These are phyloP conservation scores for Uronychia setigera DNA, from an alignment of 73 alveolate genomes.

Conservation along the genomic window DNA sequence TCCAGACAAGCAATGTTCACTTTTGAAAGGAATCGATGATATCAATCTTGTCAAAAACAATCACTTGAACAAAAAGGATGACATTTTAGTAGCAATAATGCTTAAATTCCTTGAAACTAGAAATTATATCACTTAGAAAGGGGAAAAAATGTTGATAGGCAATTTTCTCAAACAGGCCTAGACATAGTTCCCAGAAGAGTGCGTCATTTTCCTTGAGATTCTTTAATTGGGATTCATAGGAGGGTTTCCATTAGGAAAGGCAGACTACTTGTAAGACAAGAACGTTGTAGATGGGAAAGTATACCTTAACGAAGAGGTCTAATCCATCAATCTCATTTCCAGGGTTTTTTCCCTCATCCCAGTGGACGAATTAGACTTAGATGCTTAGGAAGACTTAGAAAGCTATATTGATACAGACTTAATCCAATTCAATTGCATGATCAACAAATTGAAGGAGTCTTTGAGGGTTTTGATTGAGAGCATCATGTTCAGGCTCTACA, in stretches of 20 bases:
- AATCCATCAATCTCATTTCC: background rate
- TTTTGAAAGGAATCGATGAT: background rate
- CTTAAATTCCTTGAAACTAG: background rate
- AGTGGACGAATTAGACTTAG: background rate
- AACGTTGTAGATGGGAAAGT: background rate
- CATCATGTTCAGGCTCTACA: background rate
- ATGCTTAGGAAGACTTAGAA: background rate
- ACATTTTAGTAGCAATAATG: background rate
- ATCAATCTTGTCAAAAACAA: background rate
- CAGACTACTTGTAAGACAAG: background rate
- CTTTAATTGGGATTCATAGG: background rate
- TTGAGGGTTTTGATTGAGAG: background rate
- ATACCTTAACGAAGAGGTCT: background rate
- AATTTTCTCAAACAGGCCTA: background rate
- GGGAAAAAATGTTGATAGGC: background rate
- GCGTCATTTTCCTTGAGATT: background rate
- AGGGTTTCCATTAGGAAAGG: background rate
- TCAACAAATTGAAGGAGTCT: background rate
- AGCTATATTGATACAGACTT: background rate
- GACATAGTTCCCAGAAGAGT: background rate
- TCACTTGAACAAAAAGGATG: background rate
- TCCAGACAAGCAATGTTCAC: background rate
- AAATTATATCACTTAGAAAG: background rate
- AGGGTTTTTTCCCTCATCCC: background rate
- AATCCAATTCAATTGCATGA: background rate